phyloP scores from a whole-genome alignment of 495 filamentous ascomycete genomes.

The Jackrogersella minutella region DNA sequence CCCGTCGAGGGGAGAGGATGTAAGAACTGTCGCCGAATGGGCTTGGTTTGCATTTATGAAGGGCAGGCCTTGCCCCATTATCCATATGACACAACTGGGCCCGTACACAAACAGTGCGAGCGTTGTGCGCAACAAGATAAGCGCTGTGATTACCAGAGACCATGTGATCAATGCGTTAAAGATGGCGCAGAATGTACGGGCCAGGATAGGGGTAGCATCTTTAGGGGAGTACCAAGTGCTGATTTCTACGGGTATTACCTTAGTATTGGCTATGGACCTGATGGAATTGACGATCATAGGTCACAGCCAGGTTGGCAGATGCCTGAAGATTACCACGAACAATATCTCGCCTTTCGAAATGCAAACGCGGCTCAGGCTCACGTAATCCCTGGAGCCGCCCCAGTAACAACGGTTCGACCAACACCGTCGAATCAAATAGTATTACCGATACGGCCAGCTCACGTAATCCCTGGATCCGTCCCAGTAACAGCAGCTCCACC shows the following conservation, averaged over 20 bases:
- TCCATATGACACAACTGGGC: too few relatives aligned
- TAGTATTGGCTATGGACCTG: slow-evolving; percentile 1
- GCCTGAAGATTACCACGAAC: slow-evolving; percentile 5
- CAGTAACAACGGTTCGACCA: background rate
- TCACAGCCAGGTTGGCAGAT: background rate
- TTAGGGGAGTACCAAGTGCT: background rate
- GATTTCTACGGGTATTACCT: slow-evolving; percentile 23
- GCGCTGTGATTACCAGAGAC: too few relatives aligned
- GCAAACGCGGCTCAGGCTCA: background rate
- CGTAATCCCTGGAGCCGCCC: background rate
- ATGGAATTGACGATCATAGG: background rate
- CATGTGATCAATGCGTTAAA: too few relatives aligned
- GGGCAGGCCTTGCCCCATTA: background rate
- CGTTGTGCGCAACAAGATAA: too few relatives aligned
- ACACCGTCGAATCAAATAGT: too few relatives aligned
- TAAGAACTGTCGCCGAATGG: background rate
- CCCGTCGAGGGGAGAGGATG: background rate
- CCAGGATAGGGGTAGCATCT: background rate
- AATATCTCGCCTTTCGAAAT: background rate
- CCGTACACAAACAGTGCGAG: too few relatives aligned
- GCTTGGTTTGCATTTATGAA: background rate
- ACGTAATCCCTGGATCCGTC: too few relatives aligned
- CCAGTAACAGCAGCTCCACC: too few relatives aligned
- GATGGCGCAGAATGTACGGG: too few relatives aligned
- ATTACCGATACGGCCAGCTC: too few relatives aligned